A percentile compares a stretch with the other conserved stretches of the same genome.
Evolutionary conservation across 108 stramenopile species (phyloP).

Genomic region (Nitzschia palea): DNA sequence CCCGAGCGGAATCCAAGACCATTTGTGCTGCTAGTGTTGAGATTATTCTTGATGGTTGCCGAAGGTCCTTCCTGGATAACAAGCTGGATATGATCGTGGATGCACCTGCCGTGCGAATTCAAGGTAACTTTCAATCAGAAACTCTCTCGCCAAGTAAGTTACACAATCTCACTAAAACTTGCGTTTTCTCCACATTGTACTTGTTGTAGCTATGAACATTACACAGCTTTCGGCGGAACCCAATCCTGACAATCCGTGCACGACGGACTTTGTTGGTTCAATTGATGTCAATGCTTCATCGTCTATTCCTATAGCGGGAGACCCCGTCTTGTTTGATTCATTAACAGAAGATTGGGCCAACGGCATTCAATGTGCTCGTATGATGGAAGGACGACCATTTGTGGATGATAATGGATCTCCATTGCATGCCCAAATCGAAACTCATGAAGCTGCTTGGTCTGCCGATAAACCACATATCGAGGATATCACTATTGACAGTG

Average conservation of each 20-base stretch:
- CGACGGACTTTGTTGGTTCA: not conserved
- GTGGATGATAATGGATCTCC: constrained; percentile 41
- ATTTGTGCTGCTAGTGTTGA: not conserved
- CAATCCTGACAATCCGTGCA: not conserved
- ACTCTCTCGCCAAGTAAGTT: not conserved
- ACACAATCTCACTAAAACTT: not conserved
- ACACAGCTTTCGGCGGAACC: not conserved
- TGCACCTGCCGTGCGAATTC: not conserved
- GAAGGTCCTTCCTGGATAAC: not conserved
- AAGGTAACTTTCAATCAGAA: not conserved
- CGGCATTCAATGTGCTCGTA: not conserved
- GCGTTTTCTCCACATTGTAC: not conserved
- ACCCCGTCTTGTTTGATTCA: not conserved
- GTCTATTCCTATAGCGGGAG: not conserved
- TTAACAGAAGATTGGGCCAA: not conserved
- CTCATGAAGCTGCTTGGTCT: constrained; percentile 18
- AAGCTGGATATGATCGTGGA: not conserved
- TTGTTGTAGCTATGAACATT: not conserved
- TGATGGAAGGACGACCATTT: constrained; percentile 53
- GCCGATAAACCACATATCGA: constrained; percentile 7
- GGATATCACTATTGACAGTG: constrained; percentile 1
- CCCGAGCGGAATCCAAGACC: too few species aligned
- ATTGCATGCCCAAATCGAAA: constrained; percentile 20
- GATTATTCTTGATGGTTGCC: not conserved
- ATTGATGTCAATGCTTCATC: not conserved